A percentile compares a stretch with the other conserved stretches of the same genome.
These are phyloP conservation scores for Alloascoidea hylecoeti DNA, from an alignment of 805 yeast species.

Conservation along the genomic window DNA sequence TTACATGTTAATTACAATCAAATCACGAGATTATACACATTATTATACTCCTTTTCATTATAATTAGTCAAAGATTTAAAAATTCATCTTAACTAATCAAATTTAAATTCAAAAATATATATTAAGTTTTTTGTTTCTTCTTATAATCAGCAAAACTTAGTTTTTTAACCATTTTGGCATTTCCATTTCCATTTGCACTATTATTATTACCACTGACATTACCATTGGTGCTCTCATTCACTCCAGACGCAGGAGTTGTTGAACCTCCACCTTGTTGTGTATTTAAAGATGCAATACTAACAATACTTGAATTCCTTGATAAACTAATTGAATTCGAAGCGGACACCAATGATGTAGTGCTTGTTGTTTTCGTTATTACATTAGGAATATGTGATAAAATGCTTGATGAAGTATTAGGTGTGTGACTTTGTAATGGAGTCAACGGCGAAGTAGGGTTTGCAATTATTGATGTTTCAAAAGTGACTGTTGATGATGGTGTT, in stretches of 20 bases:
- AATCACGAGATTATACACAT: too few relatives aligned
- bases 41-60: too few relatives aligned
- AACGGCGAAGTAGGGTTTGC: background rate
- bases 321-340: too few relatives aligned
- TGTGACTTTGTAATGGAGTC: background rate
- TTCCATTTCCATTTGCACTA: conserved; percentile 2
- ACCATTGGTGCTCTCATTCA: conserved; percentile 2
- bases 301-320: conserved; percentile 2
- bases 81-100: background rate
- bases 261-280: conserved; percentile 2
- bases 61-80: too few relatives aligned
- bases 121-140: conserved; percentile 27
- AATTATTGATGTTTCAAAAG: background rate
- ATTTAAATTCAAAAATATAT: background rate
- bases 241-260: conserved; percentile 2
- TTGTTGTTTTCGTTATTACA: background rate
- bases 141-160: conserved; percentile 66
- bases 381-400: background rate
- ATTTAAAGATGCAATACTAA: too few relatives aligned
- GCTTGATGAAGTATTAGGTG: background rate
- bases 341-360: background rate
- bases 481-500: too few relatives aligned
- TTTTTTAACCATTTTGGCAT: conserved; percentile 33
- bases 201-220: conserved; percentile 1
- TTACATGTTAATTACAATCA: too few relatives aligned